These are phyloP conservation scores for Catunica adiposa DNA, from an alignment of 2,329 filamentous ascomycete species.

Conservation along the genomic window DNA sequence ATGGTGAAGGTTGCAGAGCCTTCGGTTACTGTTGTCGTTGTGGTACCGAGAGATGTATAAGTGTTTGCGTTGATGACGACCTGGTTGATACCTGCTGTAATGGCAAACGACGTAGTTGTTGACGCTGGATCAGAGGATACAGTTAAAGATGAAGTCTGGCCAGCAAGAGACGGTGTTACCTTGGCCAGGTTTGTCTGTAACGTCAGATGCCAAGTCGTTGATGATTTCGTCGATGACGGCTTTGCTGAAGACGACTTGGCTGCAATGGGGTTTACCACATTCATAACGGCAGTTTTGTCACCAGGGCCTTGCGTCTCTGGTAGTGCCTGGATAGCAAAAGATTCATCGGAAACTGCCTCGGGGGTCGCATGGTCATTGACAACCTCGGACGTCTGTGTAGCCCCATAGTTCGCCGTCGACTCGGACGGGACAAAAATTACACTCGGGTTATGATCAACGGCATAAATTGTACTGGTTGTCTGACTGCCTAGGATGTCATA, in stretches of 20 bases:
- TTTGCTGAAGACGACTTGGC: not conserved
- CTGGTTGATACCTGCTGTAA: slow-evolving; percentile 28
- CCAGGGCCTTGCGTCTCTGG: not conserved
- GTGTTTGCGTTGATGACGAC: slow-evolving; percentile 34
- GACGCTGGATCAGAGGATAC: not conserved
- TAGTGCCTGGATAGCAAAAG: not conserved
- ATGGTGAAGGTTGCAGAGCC: slow-evolving; percentile 30
- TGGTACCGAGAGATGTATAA: slow-evolving; percentile 24
- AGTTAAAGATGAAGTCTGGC: not conserved
- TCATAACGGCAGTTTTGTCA: not conserved
- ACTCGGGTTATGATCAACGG: slow-evolving; percentile 38
- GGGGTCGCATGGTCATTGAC: slow-evolving; percentile 8
- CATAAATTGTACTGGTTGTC: slow-evolving; percentile 29
- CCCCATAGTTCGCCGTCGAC: slow-evolving; percentile 25
- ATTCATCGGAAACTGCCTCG: not conserved
- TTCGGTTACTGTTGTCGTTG: slow-evolving; percentile 28
- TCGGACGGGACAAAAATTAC: slow-evolving; percentile 27
- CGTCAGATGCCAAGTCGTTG: not conserved
- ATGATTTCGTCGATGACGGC: slow-evolving; percentile 11
- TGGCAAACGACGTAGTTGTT: slow-evolving; percentile 20
- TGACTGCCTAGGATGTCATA: slow-evolving; percentile 15
- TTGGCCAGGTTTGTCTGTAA: not conserved
- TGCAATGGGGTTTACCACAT: not conserved
- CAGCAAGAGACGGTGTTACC: not conserved
- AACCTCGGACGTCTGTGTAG: not conserved